phyloP scores from a whole-genome alignment of 1,284 basidiomycete genomes.

The Sanghuangporus weigelae region DNA sequence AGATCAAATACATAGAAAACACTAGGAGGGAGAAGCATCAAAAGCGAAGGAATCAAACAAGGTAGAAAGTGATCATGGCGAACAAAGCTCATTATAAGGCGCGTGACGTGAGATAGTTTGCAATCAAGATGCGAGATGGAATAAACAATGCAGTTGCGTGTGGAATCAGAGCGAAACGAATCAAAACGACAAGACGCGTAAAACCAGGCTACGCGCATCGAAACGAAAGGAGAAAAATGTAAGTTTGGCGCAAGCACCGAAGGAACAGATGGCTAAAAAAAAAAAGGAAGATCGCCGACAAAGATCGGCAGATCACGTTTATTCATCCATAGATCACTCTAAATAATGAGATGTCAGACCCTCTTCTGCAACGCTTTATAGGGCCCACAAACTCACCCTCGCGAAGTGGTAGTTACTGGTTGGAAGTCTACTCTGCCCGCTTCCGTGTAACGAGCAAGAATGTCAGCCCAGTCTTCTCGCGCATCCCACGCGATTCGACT shows the following conservation, averaged over 20 bases:
- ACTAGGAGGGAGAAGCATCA: too few relatives aligned
- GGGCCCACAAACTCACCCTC: constrained; percentile 50
- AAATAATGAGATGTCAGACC: constrained; percentile 15
- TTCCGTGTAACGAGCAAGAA: constrained; percentile 64
- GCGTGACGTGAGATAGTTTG: too few relatives aligned
- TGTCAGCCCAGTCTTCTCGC: constrained; percentile 64
- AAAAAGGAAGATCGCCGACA: neutral
- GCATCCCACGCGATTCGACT: constrained; percentile 66
- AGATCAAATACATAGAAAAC: too few relatives aligned
- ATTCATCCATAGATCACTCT: constrained; percentile 36
- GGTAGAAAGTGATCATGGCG: too few relatives aligned
- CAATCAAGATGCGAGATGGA: neutral
- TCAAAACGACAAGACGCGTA: neutral
- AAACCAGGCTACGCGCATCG: neutral
- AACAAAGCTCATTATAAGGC: too few relatives aligned
- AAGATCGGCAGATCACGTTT: neutral
- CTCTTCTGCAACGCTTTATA: neutral
- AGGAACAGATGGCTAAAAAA: neutral
- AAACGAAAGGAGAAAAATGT: neutral
- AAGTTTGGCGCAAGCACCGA: neutral
- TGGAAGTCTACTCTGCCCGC: constrained; percentile 71
- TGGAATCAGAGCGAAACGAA: neutral
- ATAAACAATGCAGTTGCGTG: neutral
- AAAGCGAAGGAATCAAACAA: too few relatives aligned
- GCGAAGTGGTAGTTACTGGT: constrained; percentile 66